Conservation (phyloP, 2,329 filamentous ascomycete species). For the Phaeosphaeriaceae sp. region DNA sequence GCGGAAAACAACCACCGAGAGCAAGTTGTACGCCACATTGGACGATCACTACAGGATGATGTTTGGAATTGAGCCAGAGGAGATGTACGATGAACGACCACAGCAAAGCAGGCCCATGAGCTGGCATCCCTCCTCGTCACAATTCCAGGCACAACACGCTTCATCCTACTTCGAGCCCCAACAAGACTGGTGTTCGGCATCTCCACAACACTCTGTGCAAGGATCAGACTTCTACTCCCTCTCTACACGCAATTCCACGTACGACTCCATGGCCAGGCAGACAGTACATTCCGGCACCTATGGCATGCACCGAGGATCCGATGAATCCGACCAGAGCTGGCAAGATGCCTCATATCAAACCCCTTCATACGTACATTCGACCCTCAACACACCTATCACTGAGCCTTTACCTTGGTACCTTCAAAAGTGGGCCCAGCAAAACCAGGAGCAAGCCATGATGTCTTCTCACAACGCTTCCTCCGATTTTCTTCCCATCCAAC, state of each 20-base stretch:
- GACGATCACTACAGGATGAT: slow-evolving; percentile 52
- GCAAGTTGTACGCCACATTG: slow-evolving; percentile 48
- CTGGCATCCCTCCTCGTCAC: slow-evolving; percentile 74
- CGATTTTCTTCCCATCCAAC: slow-evolving; percentile 62
- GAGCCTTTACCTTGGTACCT: slow-evolving; percentile 47
- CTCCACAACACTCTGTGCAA: slow-evolving; percentile 34
- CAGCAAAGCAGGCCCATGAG: slow-evolving; percentile 65
- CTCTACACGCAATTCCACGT: slow-evolving; percentile 43
- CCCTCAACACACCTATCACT: slow-evolving; percentile 39
- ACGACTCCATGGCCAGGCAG: slow-evolving; percentile 26
- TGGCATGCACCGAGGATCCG: slow-evolving; percentile 22
- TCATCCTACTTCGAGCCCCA: slow-evolving; percentile 32
- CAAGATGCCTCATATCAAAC: slow-evolving; percentile 32
- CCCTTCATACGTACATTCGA: slow-evolving; percentile 31
- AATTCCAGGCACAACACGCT: slow-evolving; percentile 34
- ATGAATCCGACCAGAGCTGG: slow-evolving; percentile 40
- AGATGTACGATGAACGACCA: slow-evolving; percentile 30
- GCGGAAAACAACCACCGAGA: slow-evolving; percentile 46
- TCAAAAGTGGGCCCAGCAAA: slow-evolving; percentile 46
- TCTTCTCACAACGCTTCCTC: slow-evolving; percentile 28
- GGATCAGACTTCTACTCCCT: slow-evolving; percentile 46
- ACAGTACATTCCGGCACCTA: slow-evolving; percentile 19
- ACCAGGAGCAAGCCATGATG: slow-evolving; percentile 30
- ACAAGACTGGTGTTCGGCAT: slow-evolving; percentile 36
- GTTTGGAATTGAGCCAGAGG: slow-evolving; percentile 45